Evolutionary conservation across 306 rosid species (phyloP), one percentile per base, ranked within the genome.

Genomic region (Medicago truncatula): DNA sequence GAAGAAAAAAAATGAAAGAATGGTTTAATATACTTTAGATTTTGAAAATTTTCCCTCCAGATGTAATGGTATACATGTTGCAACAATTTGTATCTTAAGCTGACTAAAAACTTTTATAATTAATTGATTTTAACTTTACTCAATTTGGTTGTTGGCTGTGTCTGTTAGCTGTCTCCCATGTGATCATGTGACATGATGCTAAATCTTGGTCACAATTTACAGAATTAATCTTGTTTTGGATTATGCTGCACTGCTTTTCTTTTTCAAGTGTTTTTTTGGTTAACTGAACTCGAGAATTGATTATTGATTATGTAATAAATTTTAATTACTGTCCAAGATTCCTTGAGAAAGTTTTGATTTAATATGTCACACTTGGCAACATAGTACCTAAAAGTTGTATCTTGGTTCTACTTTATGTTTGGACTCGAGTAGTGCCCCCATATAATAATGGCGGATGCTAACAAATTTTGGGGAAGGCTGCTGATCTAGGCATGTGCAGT

Each of bases 151-250:
- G 63, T 80, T 15, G 52, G 62, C 12, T 61, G 61, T 17, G 47
- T 5, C 28, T 43, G 20, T 76, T 74, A 44, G 36, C 57, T 77
- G 75, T 59, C 71, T 77, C 76, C 74, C 79, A 82, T 77, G 82
- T 71, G 79, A 56, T 21, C 82, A 73, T 60, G 71, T 82, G 79
- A 49, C 60, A 67, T 59, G 82, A 65, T 76, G 21, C 75, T 70
- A 65, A 71, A 13, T n/a, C 34, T 53, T 47, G 65, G 58, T 60
- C 61, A 17, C 71, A 66, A 20, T 49, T 65, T 46, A 34, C 38
- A 62, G 31, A 53, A 50, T 38, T 8, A 0, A 12, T 60, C 11
- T 13, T 52, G 23, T 15, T 69, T 74, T 68, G 39, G 34, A 44
- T 52, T 59, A 52, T 36, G 28, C 2, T 78, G 15, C 3, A 8